Conservation (phyloP, 2,329 filamentous ascomycete genomes). For the Pleomassaria siparia region DNA sequence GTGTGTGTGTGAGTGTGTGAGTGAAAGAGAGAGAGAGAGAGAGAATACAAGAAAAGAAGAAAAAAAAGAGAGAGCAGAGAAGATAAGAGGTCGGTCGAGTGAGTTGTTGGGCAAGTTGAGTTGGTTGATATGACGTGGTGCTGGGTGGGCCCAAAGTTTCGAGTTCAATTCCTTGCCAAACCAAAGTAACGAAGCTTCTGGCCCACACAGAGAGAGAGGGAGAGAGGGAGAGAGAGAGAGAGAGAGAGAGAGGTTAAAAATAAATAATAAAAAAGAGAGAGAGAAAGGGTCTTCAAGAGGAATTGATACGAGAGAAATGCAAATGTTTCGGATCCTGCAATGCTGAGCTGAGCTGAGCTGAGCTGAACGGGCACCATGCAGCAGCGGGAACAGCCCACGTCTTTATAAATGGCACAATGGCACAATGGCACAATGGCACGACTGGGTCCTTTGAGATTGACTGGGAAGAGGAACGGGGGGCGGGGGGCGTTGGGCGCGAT, state of each 20-base stretch:
- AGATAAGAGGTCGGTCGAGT: too few species aligned
- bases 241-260: too few species aligned
- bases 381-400: constrained; percentile 22
- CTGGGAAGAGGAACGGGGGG: constrained; percentile 23
- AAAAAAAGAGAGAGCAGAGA: too few species aligned
- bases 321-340: constrained; percentile 6
- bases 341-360: too few species aligned
- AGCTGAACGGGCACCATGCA: constrained; percentile 22
- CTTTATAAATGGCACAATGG: not conserved
- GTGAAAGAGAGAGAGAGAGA: not conserved
- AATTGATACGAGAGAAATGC: constrained; percentile 11
- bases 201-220: too few species aligned
- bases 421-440: too few species aligned
- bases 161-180: constrained; percentile 1
- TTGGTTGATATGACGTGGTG: constrained; percentile 26
- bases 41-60: too few species aligned
- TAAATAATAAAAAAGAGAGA: too few species aligned
- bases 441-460: constrained; percentile 30
- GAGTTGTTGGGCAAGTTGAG: constrained; percentile 21
- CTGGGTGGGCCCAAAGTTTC: constrained; percentile 22
- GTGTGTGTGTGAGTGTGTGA: constrained; percentile 7
- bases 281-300: not conserved
- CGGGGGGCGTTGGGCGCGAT: constrained; percentile 24
- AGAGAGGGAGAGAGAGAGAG: too few species aligned
- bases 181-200: not conserved